phyloP scores from a whole-genome alignment of 257 asterid species.

The Nicotiana undulata region DNA sequence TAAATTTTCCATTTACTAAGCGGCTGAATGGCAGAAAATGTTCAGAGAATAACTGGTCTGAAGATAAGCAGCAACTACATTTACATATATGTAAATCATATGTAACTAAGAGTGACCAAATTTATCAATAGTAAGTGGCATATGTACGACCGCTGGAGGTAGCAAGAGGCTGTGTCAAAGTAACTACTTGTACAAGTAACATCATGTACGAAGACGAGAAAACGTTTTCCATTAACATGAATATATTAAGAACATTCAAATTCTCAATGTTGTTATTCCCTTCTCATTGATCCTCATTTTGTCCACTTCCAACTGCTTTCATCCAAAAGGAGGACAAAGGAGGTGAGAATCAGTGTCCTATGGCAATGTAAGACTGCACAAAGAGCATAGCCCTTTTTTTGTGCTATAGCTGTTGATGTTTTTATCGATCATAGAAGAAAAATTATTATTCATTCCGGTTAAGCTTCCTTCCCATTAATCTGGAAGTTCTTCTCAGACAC shows the following conservation, averaged over 20 bases:
- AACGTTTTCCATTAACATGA: background rate
- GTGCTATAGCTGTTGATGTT: too few relatives aligned
- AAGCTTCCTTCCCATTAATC: too few relatives aligned
- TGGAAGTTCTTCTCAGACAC: too few relatives aligned
- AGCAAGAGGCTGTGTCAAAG: background rate
- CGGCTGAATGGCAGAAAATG: background rate
- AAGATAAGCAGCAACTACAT: background rate
- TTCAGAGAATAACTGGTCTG: background rate
- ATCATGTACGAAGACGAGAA: background rate
- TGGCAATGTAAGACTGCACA: background rate
- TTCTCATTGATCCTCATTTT: background rate
- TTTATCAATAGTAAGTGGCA: background rate
- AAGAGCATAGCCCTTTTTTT: too few relatives aligned
- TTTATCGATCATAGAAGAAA: too few relatives aligned
- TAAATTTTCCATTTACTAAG: background rate
- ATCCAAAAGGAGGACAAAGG: background rate
- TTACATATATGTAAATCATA: background rate
- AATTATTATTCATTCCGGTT: too few relatives aligned
- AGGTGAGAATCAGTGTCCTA: background rate
- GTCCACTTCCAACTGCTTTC: background rate
- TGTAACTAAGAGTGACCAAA: background rate
- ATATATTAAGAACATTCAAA: background rate
- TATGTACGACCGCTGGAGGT: background rate
- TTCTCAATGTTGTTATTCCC: background rate
- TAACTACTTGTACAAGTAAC: background rate